Conservation (phyloP, 345 rosid genomes). For the Hevea brasiliensis region DNA sequence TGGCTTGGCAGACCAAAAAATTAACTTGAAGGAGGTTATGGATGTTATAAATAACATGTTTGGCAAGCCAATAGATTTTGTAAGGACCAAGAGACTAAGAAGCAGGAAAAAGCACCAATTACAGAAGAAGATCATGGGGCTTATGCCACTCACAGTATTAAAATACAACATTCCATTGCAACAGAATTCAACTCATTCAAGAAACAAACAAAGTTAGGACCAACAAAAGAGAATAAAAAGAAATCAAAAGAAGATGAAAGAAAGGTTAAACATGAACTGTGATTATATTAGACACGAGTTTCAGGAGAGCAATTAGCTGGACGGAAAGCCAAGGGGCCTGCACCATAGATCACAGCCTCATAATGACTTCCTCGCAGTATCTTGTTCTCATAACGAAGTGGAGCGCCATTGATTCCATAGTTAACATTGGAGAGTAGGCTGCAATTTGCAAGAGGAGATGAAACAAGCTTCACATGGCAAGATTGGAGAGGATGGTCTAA, state of each 20-base stretch:
- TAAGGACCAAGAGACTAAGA: constrained; percentile 65
- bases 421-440: constrained; percentile 67
- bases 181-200: constrained; percentile 13
- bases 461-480: constrained; percentile 72
- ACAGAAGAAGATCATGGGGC: constrained; percentile 9
- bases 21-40: constrained; percentile 96
- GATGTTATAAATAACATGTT: constrained; percentile 91
- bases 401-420: constrained; percentile 65
- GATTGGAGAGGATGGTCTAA: constrained; percentile 84
- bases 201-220: neutral
- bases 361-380: constrained; percentile 38
- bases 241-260: neutral
- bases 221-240: constrained; percentile 10
- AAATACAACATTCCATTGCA: neutral
- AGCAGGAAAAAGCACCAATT: constrained; percentile 45
- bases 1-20: constrained; percentile 90
- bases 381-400: constrained; percentile 59
- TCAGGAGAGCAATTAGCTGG: constrained; percentile 56
- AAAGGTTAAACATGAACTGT: neutral
- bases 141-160: too few species aligned
- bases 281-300: constrained; percentile 12
- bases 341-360: constrained; percentile 63
- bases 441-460: constrained; percentile 65
- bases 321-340: constrained; percentile 90
- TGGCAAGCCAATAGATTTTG: constrained; percentile 91